phyloP scores from a whole-genome alignment of 164 flowering plant species.

The Vitis rupestris region DNA sequence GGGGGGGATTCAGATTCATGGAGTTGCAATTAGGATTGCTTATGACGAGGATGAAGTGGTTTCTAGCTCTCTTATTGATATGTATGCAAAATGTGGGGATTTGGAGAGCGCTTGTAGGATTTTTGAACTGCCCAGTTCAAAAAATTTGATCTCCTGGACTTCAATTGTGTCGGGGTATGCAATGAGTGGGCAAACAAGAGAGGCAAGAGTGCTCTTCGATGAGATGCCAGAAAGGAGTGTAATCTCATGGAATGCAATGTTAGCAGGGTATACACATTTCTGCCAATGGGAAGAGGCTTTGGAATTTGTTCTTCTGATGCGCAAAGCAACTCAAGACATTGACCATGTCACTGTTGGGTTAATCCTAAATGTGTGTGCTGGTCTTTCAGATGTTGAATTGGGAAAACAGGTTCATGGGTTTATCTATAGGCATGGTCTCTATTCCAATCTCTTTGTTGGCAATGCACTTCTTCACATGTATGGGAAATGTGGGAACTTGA shows the following conservation, averaged over 20 bases:
- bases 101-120: constrained; percentile 35
- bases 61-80: constrained; percentile 43
- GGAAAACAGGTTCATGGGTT: constrained; percentile 67
- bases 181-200: constrained; percentile 30
- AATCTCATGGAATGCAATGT: constrained; percentile 74
- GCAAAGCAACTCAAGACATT: constrained; percentile 11
- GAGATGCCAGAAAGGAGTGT: constrained; percentile 60
- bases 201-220: constrained; percentile 58
- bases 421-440: constrained; percentile 44
- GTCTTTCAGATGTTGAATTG: constrained; percentile 40
- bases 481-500: constrained; percentile 58
- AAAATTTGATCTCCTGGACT: constrained; percentile 45
- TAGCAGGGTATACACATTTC: constrained; percentile 45
- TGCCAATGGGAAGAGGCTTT: constrained; percentile 53
- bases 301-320: constrained; percentile 40
- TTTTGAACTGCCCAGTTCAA: constrained; percentile 34
- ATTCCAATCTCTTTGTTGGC: constrained; percentile 26
- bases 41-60: constrained; percentile 42
- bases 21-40: constrained; percentile 33
- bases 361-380: constrained; percentile 46
- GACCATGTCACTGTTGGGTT: constrained; percentile 45
- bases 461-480: constrained; percentile 70
- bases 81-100: constrained; percentile 53
- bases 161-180: constrained; percentile 55
- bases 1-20: constrained; percentile 58